Evolutionary conservation across 2,329 filamentous ascomycete species (phyloP).

Genomic region (Lojkania enalia): DNA sequence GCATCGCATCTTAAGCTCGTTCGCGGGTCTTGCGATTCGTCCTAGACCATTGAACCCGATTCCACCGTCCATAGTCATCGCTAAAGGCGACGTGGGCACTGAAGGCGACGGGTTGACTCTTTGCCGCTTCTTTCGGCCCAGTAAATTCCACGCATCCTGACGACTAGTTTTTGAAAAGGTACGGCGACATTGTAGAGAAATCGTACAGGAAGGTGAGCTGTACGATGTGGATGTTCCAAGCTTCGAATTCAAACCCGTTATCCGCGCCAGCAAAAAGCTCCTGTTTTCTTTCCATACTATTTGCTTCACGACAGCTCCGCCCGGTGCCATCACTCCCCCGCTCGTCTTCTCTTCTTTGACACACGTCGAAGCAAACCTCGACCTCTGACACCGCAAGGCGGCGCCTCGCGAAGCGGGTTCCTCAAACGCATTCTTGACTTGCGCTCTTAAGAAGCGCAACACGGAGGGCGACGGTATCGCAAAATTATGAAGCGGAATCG

Average conservation of each 20-base stretch:
- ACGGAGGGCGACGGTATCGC: slow-evolving; percentile 42
- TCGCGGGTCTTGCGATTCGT: slow-evolving; percentile 75
- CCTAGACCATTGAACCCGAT: slow-evolving; percentile 56
- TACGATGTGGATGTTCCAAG: slow-evolving; percentile 8
- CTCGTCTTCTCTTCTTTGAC: slow-evolving; percentile 5
- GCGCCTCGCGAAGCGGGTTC: slow-evolving; percentile 28
- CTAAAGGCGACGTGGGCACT: slow-evolving; percentile 59
- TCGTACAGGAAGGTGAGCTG: background rate
- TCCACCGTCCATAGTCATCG: slow-evolving; percentile 62
- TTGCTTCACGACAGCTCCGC: background rate
- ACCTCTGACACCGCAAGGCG: slow-evolving; percentile 21
- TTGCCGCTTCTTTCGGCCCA: slow-evolving; percentile 34
- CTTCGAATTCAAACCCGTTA: too few species aligned
- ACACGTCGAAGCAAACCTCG: slow-evolving; percentile 17
- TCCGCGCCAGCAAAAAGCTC: too few species aligned
- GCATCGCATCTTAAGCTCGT: slow-evolving; percentile 84
- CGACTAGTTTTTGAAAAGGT: slow-evolving; percentile 23
- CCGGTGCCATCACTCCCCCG: slow-evolving; percentile 4
- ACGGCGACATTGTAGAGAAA: slow-evolving; percentile 7
- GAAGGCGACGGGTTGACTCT: slow-evolving; percentile 53
- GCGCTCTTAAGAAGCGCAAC: slow-evolving; percentile 42
- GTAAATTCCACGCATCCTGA: slow-evolving; percentile 28
- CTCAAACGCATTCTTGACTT: slow-evolving; percentile 37
- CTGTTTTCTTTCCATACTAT: background rate
- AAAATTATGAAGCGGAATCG: slow-evolving; percentile 34